These are phyloP conservation scores for Amaranthus palmeri DNA, from an alignment of 148 eudicot genomes.

Conservation along the genomic window DNA sequence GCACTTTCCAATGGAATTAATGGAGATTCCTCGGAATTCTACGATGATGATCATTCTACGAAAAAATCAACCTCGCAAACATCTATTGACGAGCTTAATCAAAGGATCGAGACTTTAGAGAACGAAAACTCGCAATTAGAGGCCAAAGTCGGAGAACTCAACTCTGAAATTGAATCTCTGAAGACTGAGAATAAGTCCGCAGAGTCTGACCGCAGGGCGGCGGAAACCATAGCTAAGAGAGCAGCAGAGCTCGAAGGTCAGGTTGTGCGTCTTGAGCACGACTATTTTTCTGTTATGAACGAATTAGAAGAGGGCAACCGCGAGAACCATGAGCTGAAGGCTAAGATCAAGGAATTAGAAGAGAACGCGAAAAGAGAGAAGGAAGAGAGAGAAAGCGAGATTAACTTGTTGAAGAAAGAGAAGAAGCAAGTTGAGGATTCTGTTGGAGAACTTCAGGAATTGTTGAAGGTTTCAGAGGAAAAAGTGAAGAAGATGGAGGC, in stretches of 20 bases:
- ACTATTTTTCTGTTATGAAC: slow-evolving; percentile 15
- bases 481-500: slow-evolving; percentile 27
- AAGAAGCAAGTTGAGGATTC: slow-evolving; percentile 20
- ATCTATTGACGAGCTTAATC: slow-evolving; percentile 9
- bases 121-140: slow-evolving; percentile 16
- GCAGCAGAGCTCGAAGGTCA: slow-evolving; percentile 30
- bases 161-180: slow-evolving; percentile 18
- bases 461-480: slow-evolving; percentile 16
- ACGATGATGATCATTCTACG: slow-evolving; percentile 21
- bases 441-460: not conserved
- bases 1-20: slow-evolving; percentile 15
- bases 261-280: slow-evolving; percentile 26
- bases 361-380: not conserved
- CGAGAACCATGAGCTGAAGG: slow-evolving; percentile 17
- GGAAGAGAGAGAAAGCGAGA: not conserved
- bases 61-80: slow-evolving; percentile 10
- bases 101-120: slow-evolving; percentile 22
- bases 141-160: not conserved
- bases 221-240: slow-evolving; percentile 25
- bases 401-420: slow-evolving; percentile 16
- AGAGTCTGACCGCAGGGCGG: slow-evolving; percentile 9
- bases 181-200: slow-evolving; percentile 8
- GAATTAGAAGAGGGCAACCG: slow-evolving; percentile 10
- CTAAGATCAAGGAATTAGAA: slow-evolving; percentile 16
- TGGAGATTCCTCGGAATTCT: slow-evolving; percentile 6